These are phyloP conservation scores for Neltuma alba DNA, from an alignment of 306 rosid species.

Conservation along the genomic window DNA sequence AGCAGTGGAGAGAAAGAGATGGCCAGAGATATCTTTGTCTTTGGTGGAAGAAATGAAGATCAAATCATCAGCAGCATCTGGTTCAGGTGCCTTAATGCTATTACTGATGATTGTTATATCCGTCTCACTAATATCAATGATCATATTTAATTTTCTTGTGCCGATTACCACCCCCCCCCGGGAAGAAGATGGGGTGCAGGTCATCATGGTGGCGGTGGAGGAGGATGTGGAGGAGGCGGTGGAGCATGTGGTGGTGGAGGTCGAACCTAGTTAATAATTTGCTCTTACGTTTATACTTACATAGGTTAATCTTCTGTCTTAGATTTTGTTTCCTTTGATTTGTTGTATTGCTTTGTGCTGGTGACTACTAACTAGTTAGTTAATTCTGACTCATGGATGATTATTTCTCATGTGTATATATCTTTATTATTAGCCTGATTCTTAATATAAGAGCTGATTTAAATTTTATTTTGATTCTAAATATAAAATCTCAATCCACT, in stretches of 20 bases:
- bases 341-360: not conserved
- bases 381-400: too few relatives aligned
- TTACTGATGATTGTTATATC: slow-evolving; percentile 39
- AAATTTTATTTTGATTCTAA: too few relatives aligned
- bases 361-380: too few relatives aligned
- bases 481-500: too few relatives aligned
- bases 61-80: not conserved
- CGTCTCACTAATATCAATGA: slow-evolving; percentile 39
- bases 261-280: not conserved
- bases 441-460: too few relatives aligned
- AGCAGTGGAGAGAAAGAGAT: slow-evolving; percentile 2
- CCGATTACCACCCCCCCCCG: not conserved
- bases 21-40: slow-evolving; percentile 24
- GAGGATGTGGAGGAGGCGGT: too few relatives aligned
- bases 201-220: not conserved
- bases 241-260: not conserved
- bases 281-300: not conserved
- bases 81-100: slow-evolving; percentile 8
- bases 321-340: not conserved
- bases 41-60: slow-evolving; percentile 8
- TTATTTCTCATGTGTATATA: too few relatives aligned
- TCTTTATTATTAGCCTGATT: too few relatives aligned
- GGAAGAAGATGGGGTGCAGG: not conserved
- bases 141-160: slow-evolving; percentile 53
- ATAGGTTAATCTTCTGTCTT: not conserved